These are phyloP conservation scores for Steccherinum ochraceum DNA, from an alignment of 768 basidiomycete species.

Conservation along the genomic window DNA sequence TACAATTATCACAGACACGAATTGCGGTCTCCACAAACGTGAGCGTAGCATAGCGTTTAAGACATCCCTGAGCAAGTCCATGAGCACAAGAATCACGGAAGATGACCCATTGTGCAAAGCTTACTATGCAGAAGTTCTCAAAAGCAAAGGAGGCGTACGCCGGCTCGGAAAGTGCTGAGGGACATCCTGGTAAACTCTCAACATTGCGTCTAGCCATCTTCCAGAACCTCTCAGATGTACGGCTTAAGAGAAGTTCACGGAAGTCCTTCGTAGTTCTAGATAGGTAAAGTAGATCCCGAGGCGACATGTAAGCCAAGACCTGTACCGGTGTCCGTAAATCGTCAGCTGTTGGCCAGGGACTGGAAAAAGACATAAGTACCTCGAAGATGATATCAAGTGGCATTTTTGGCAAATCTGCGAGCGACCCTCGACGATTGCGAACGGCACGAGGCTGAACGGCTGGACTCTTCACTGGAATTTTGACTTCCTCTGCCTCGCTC, in stretches of 20 bases:
- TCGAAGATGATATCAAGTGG: background rate
- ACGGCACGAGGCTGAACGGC: background rate
- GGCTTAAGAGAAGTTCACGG: constrained; percentile 26
- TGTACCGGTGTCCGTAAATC: constrained; percentile 12
- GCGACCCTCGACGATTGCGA: background rate
- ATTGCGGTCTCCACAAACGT: background rate
- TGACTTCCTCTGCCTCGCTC: background rate
- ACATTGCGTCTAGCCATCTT: constrained; percentile 13
- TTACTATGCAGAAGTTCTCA: background rate
- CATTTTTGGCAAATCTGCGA: background rate
- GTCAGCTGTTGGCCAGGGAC: background rate
- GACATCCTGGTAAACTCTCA: background rate
- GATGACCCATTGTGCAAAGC: background rate
- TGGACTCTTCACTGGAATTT: background rate
- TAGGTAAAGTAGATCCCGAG: constrained; percentile 35
- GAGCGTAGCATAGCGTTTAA: background rate
- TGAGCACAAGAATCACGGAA: background rate
- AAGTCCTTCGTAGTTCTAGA: constrained; percentile 31
- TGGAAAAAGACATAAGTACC: background rate
- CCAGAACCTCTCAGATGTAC: constrained; percentile 26
- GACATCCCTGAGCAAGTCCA: background rate
- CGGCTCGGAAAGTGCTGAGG: background rate
- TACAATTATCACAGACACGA: background rate
- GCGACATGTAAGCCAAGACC: constrained; percentile 32
- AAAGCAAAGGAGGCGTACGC: background rate